Base-by-base conservation (phyloP, 352 stramenopile genomes). In the Pythium myriotylum region DNA sequence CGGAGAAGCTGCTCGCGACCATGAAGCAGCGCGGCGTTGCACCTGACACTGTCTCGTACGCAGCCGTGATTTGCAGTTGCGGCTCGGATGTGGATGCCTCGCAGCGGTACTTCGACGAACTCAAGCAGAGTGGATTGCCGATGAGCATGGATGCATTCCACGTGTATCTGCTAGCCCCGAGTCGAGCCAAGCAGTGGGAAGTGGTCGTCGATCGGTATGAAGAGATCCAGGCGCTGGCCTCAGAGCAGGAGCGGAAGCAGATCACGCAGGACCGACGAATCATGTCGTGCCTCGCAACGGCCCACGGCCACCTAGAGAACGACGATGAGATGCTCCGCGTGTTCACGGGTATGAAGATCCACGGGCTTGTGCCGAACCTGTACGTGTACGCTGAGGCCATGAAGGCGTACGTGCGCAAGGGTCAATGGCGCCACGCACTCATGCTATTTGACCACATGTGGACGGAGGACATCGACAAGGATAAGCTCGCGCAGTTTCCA, bases 391-490 rank as follows among this genome's bases (percentile, higher is more conserved):
- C 77, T 3, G 79, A 88, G 51, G 83, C 83, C 13, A 72, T 92
- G 73, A 71, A 76, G 52, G 81, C 83, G 20, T 92, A 92, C 62
- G 83, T 88, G 22, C 65, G 68, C 16, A 72, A 79, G 54, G 75
- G 66, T 48, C 75, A 90, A 58, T 90, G 80, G 83, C 73, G 78
- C 12, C 76, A 90, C 68, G 74, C 83, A 35, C 56, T 92, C 47
- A 73, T 92, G 75, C 60, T 92, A 22, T 90, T 92, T 57, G 81
- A 90, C 47, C 83, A 92, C 48, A 54, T 90, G 13, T 79, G 75
- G 37, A 74, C 77, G 4, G 74, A 83, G 46, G 74, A 59, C 16
- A 84, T 92, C 52, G 59, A 70, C 23, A 43, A 49, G 9, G 58
- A 70, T 9, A 66, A 68, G 35, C 63, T 84, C 26, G 62, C 67